Base-by-base conservation (phyloP, 140 eudicot species). In the Flaveria floridana region DNA sequence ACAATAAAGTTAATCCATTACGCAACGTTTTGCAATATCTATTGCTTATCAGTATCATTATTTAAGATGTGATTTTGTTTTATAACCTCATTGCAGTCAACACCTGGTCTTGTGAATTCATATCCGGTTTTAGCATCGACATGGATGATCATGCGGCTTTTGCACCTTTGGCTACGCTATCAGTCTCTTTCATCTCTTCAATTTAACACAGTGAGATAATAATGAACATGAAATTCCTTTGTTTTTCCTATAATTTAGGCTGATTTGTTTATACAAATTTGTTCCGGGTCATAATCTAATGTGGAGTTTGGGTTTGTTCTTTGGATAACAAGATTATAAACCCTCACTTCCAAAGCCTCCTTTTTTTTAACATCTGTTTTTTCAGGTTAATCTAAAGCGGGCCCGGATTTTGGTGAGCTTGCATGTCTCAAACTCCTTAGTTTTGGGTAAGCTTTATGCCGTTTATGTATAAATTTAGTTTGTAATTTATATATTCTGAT, bases 111-210 rank as follows among this genome's bases (percentile, higher is more conserved):
- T 66, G 83, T 85, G 71, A 78, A 86, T 30, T 88, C 96, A 41
- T 95, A 87, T 82, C 85, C 89, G 0, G 74, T 82, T 64, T 72
- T 95, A 74, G 84, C 83, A 69, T 81, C 76, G 7, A 95, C 96
- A 79, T 95, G 99, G 99, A 80, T 85, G 79, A 76, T 81, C 71
- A 48, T 86, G 88, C 89, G 99, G 70, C 87, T 95, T 78, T 78
- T 95, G 46, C 99, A 95, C 80, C 99, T 95, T 46, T 91, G 97
- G 96, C 83, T 95, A 28, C 97, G 99, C 42, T 95, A 88, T 81
- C 86, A 72, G 59, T 95, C 99, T 55, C 96, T 95, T 65, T 91
- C 99, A 41, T 96, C 87, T 79, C 87, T 95, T 47, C 89, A 82
- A 65, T 95, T 91, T 30, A 79, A 87, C 48, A 87, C 97, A 6